Evolutionary conservation across 139 green algal species (phyloP), one percentile per base, ranked within the genome.

Genomic region (Volvox africanus): DNA sequence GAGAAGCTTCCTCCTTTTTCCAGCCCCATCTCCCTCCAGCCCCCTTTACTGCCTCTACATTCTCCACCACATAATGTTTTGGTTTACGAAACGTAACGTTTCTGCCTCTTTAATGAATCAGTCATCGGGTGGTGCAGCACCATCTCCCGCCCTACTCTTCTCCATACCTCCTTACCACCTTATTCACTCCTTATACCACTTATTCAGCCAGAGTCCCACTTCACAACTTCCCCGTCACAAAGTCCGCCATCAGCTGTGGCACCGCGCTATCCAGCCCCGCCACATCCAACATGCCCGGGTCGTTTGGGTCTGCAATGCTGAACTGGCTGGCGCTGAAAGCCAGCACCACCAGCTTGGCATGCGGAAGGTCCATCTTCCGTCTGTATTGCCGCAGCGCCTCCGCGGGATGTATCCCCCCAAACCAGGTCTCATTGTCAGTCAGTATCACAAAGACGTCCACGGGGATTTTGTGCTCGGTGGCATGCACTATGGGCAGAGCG

Each of bases 391-490:
- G 55, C 82, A 92, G 82, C 17, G 89, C 89, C 55, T 89, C 76
- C 0, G 82, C n/a, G 21, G 89, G 89, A 32, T 86, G 76, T 20
- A 55, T 2, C 33, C 32, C 1, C 16, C 82, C 82, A 2, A 24
- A 80, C 89, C 77, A 86, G 61, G 89, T 92, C 83, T 92, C 89
- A 76, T 87, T 92, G 82, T 92, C 89, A 0, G 90, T 93, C 14
- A 93, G 61, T 20, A 90, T 76, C 21, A 93, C 76, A n/a, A 93
- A 93, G 69, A 90, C 85, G 83, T 93, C 90, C 19, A 91, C 90
- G 14, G 85, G 44, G 61, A 91, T 32, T 18, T 50, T 37, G 71
- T 61, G 12, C 76, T 93, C 28, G 37, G 78, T 30, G 0, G 90
- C 90, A 37, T 93, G 37, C 6, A 87, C 22, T 37, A 93, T 93